Base-by-base conservation (phyloP, 2,329 filamentous ascomycete species). In the Pseudomassariella vexata region DNA sequence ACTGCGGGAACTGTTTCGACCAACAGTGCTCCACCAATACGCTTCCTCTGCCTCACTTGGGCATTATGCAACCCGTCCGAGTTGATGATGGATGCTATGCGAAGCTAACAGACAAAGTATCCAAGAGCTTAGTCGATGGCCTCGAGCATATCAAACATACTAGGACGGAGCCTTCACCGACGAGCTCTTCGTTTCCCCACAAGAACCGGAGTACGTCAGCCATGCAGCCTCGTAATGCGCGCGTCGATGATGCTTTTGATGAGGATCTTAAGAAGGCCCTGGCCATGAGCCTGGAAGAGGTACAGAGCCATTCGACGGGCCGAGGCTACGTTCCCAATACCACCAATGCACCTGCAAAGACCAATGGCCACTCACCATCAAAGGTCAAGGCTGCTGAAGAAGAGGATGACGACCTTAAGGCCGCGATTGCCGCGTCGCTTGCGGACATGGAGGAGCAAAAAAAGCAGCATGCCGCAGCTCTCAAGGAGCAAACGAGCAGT, bases 401-500 rank as follows among this genome's bases (percentile, higher is more conserved):
- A 35, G 89, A 95, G 34, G 92, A 98, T 51, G 82, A 86, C 1
- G 90, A 96, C 49, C 64, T 98, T 18, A 94, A 92, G 55, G 88
- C 90, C 17, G 92, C 92, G 4, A 96, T 98, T 53, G 90, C 89
- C 21, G 89, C 94, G 12, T 96, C 92, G 5, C 57, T 98, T 37
- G 84, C 85, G 16, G 92, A 98, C 52, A 95, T 96, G 87, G 92
- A 98, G 59, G 85, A 95, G 57, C 90, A 98, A 56, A 96, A 98
- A 68, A 83, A 90, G 61, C 81, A 80, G 46, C 88, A 96, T 55
- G 79, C 88, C 2, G 85, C 83, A 5, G 79, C 79, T 2, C 71
- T 96, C 47, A 94, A 92, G 55, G 79, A 86, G 50, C 86, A 92
- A 40, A 75, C 82, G 2, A 71, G 74, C 1, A 70, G 65, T 22